These are phyloP conservation scores for Amoebophrya sp. DNA, from an alignment of 169 alveolate species.

Conservation along the genomic window DNA sequence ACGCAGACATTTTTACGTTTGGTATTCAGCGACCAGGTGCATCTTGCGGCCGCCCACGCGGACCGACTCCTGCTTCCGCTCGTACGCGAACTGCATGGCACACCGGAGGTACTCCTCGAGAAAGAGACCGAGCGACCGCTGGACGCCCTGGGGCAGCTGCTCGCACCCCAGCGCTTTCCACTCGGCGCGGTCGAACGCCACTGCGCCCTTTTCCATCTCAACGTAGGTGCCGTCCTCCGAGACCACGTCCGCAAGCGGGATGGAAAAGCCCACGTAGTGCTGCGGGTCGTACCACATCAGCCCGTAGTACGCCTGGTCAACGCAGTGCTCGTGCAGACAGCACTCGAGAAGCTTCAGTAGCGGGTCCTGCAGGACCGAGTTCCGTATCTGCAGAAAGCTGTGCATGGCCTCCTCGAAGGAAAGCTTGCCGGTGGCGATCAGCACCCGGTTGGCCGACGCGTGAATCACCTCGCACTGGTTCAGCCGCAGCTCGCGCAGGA, in stretches of 20 bases:
- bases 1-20: neutral
- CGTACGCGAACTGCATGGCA: neutral
- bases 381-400: neutral
- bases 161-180: neutral
- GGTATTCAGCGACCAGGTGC: neutral
- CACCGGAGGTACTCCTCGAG: neutral
- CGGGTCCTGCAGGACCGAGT: neutral
- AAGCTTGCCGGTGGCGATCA: neutral
- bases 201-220: neutral
- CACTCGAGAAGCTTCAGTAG: neutral
- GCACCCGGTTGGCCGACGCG: neutral
- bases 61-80: neutral
- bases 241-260: neutral
- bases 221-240: neutral
- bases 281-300: constrained; percentile 10
- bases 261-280: neutral
- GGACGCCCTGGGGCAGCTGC: neutral
- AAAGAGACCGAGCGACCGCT: neutral
- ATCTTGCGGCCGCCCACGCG: too few species aligned
- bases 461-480: neutral
- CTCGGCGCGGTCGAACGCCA: neutral
- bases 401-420: neutral
- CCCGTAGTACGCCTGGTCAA: neutral
- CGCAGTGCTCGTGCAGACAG: neutral
- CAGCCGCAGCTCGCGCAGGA: neutral